These are phyloP conservation scores for Steccherinum ochraceum DNA, from an alignment of 768 basidiomycete genomes.

Conservation along the genomic window DNA sequence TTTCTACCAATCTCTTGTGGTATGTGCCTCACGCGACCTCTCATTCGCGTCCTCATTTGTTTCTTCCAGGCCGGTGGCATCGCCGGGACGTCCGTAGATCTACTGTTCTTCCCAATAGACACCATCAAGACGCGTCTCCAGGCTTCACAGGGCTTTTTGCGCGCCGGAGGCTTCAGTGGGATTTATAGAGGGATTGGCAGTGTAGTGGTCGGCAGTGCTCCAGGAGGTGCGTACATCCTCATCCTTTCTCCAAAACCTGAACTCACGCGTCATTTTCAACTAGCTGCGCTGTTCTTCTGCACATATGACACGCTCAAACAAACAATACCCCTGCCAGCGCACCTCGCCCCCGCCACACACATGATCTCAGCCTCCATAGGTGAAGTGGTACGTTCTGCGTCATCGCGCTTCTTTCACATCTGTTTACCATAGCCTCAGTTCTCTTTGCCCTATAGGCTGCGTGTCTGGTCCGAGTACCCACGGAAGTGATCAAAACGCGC, in stretches of 20 bases:
- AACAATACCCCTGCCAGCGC: conserved; percentile 51
- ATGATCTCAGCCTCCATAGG: conserved; percentile 45
- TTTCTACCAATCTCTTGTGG: conserved; percentile 26
- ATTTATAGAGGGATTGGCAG: conserved; percentile 94
- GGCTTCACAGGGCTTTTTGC: conserved; percentile 76
- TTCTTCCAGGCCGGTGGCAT: conserved; percentile 68
- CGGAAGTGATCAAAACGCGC: conserved; percentile 93
- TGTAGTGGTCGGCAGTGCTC: conserved; percentile 91
- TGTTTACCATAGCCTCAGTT: conserved; percentile 7
- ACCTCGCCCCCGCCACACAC: conserved; percentile 61
- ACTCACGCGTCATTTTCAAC: neutral
- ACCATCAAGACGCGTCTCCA: conserved; percentile 96
- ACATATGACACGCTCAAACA: conserved; percentile 88
- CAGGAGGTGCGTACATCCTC: conserved; percentile 63
- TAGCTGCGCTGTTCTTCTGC: conserved; percentile 94
- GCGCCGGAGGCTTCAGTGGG: conserved; percentile 82
- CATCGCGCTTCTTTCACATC: neutral
- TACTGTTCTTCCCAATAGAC: conserved; percentile 95
- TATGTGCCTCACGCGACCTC: conserved; percentile 10
- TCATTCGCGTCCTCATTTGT: neutral
- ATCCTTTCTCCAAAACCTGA: neutral
- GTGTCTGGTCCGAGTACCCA: conserved; percentile 90
- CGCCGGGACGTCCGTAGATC: conserved; percentile 91
- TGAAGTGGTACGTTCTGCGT: conserved; percentile 39
- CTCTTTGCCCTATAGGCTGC: conserved; percentile 36